Conservation (phyloP, 1,139 yeast genomes). For the Candida pseudoviswanathii region DNA sequence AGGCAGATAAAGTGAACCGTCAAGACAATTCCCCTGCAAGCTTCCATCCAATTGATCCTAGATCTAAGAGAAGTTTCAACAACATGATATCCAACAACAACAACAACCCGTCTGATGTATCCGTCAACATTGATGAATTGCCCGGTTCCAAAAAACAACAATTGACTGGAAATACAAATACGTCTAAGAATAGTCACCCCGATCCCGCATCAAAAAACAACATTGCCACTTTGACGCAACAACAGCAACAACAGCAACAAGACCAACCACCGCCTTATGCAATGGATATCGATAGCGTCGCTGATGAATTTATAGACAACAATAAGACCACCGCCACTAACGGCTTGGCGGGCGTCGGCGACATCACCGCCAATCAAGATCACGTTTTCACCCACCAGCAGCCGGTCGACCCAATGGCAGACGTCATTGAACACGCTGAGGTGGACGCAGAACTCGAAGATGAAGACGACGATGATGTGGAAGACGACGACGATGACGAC, state of each 20-base stretch:
- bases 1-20: slow-evolving; percentile 8
- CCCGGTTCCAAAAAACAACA: slow-evolving; percentile 12
- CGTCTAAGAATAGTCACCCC: slow-evolving; percentile 10
- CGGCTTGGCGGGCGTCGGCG: slow-evolving; percentile 8
- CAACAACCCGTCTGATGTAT: slow-evolving; percentile 13
- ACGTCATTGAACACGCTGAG: slow-evolving; percentile 7
- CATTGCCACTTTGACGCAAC: slow-evolving; percentile 12
- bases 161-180: neutral
- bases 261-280: slow-evolving; percentile 6
- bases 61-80: slow-evolving; percentile 17
- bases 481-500: slow-evolving; percentile 9
- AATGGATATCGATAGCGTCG: slow-evolving; percentile 10
- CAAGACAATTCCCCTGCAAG: slow-evolving; percentile 2
- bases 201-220: slow-evolving; percentile 17
- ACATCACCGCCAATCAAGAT: slow-evolving; percentile 14
- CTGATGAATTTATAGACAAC: slow-evolving; percentile 2
- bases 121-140: slow-evolving; percentile 11
- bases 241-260: slow-evolving; percentile 7
- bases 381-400: slow-evolving; percentile 5
- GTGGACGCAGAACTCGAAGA: slow-evolving; percentile 9
- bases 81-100: slow-evolving; percentile 19
- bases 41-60: slow-evolving; percentile 14
- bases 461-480: slow-evolving; percentile 10
- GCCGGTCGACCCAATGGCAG: slow-evolving; percentile 1
- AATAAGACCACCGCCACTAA: neutral